Evolutionary conservation across 345 rosid species (phyloP).

Genomic region (Brassica incana): DNA sequence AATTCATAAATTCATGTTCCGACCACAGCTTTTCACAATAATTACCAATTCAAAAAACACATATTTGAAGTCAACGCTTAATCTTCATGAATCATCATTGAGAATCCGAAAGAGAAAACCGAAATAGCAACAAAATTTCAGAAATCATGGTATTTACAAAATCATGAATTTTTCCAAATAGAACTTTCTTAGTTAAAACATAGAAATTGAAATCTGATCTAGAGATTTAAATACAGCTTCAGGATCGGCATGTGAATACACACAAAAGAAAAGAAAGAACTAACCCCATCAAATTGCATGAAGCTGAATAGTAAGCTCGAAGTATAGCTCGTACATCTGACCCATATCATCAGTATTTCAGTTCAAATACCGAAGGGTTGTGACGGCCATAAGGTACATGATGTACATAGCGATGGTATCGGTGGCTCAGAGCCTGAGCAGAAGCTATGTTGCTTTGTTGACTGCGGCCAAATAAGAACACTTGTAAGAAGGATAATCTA

Average conservation of each 20-base stretch:
- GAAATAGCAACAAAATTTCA: too few species aligned
- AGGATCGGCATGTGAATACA: not conserved
- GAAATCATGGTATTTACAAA: not conserved
- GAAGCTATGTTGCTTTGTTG: not conserved
- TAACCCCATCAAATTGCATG: too few species aligned
- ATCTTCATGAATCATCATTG: not conserved
- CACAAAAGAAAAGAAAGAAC: too few species aligned
- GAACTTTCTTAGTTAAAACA: not conserved
- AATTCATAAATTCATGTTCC: not conserved
- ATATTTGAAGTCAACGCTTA: not conserved
- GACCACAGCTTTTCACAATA: not conserved
- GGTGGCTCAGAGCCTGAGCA: not conserved
- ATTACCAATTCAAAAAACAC: not conserved
- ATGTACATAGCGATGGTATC: too few species aligned
- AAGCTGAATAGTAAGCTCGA: too few species aligned
- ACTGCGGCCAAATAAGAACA: not conserved
- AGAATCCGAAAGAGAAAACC: not conserved
- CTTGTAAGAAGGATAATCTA: not conserved
- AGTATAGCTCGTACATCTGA: too few species aligned
- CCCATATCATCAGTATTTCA: too few species aligned
- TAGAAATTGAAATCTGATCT: not conserved
- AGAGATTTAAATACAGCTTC: not conserved
- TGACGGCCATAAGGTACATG: too few species aligned
- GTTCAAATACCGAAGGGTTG: too few species aligned
- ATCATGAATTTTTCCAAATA: not conserved